Base-by-base conservation (phyloP, 2,329 filamentous ascomycete genomes). In the Aspergillus sp. region DNA sequence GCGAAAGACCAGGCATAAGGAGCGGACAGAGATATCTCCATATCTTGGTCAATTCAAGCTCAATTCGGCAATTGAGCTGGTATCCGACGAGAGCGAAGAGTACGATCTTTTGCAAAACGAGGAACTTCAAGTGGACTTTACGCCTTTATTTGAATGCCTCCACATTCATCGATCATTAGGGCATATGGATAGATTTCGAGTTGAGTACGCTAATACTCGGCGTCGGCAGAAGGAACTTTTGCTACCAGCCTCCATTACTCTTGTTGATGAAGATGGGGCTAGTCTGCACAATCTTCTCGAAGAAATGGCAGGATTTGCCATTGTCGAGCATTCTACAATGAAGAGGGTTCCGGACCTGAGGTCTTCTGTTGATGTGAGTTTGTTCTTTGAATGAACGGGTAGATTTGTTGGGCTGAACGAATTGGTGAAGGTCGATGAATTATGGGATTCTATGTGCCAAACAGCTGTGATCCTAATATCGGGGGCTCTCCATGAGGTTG, bases 391-490 rank as follows among this genome's bases (percentile, higher is more conserved):
- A 2, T 17, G n/a, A 47, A 47, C 23, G 47, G 12, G 19, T 19
- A 23, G 45, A 36, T 45, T n/a, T 21, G 13, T n/a, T 45, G 19
- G n/a, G 50, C 39, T 50, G 41, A 58, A 66, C 64, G 28, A 25
- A 56, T 63, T 63, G 32, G 9, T 47, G 23, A 63, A 93, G 90
- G 88, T 97, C n/a, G 95, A 99, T 72, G 95, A 98, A 76, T 81
- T 99, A 2, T 99, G 95, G 95, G 94, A 98, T 70, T 97, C 93
- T 0, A 95, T 98, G 91, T 98, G 94, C 72, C 91, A 93, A 70
- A 88, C 89, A 48, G 89, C 91, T 0, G 92, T 98, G 66, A 85
- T 84, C 8, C 81, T 98, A 51, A 96, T 96, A 63, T 88, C 89
- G 0, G 91, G 89, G 67, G 89, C 91, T 0, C 80, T 99, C 4